Evolutionary conservation across 1,284 basidiomycete genomes (phyloP), one percentile per base, ranked within the genome.

Genomic region (Boletellus deceptivus): DNA sequence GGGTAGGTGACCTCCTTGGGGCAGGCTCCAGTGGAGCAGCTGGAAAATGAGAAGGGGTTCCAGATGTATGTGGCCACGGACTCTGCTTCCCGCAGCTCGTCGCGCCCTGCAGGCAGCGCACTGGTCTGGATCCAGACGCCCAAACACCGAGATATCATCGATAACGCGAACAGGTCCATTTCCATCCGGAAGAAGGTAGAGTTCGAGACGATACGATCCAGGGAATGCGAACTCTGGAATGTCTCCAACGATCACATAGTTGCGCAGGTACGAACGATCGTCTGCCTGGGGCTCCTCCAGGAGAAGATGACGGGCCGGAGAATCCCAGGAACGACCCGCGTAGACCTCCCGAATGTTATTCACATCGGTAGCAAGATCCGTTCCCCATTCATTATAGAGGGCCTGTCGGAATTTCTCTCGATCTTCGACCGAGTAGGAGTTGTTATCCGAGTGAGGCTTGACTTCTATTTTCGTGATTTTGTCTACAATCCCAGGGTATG

Each of bases 151-250:
- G 24, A 49, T 49, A 24, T 36, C 60, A 44, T 60, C 58, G 4
- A 59, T 42, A 7, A 62, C 46, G 2, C 38, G 34, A 3, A 9
- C 11, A 3, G 27, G 27, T 8, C 27, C 27, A 4, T 29, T 10
- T 6, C 9, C 6, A 42, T 17, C 24, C 37, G 10, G 4, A 33
- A 22, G 36, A 0, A 62, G 4, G 36, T 48, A 58, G 3, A 59
- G 54, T n/a, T 59, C 60, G 18, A 59, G 59, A 37, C 58, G 50
- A 11, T 59, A 45, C 33, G 58, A 59, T 35, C 58, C 58, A 6
- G 41, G 6, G 46, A 44, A 58, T 6, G 58, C 58, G 20, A 62
- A 62, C 41, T 59, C 58, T 27, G 58, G 60, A 2, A 59, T 3
- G 0, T 47, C 5, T 5, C 48, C 60, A 0, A 34, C 2, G 3